Evolutionary conservation across 768 basidiomycete species (phyloP), one percentile per base, ranked within the genome.

Genomic region (Psilocybe sp.): DNA sequence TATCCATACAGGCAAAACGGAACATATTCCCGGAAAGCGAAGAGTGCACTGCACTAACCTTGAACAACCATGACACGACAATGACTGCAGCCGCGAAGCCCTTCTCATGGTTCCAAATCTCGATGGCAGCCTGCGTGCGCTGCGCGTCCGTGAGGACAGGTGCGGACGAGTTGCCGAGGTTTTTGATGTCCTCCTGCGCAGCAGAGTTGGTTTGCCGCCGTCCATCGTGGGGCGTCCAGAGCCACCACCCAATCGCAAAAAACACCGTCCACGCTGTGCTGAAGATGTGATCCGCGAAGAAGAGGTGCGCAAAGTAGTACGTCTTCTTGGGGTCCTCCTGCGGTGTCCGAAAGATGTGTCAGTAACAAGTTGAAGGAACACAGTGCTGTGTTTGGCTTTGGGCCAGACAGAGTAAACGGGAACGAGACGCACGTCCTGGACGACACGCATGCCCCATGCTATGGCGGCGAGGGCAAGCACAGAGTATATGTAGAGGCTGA

Each of bases 401-500:
- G 23, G 23, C 23, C 23, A 28, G 23, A 28, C 23, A 7, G 23
- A 28, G 23, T 28, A 28, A 28, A 56, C 20, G 36, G 32, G 5
- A 49, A 35, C 18, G 46, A 32, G 35, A 76, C 89, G 61, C 58
- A 93, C 96, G 65, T 88, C 81, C 60, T 87, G 82, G 44, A 95
- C 82, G n/a, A 84, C 87, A 51, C 82, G 83, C 47, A 98, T 64
- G 28, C 93, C 96, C 93, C 95, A 97, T 2, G 78, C 78, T 18
- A 95, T 79, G 0, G 83, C 90, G 12, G 85, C 74, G 38, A 98
- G 80, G 36, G 85, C 91, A 19, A 86, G 65, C 49, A 88, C 85
- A 9, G 95, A 98, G 73, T 99, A 99, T 15, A 94, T 76, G 69
- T 98, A 98, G 63, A 96, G 78, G 66, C 85, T 89, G 52, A 98